These are phyloP conservation scores for Hypoxylon sp. DNA, from an alignment of 2,329 filamentous ascomycete genomes.

Conservation along the genomic window DNA sequence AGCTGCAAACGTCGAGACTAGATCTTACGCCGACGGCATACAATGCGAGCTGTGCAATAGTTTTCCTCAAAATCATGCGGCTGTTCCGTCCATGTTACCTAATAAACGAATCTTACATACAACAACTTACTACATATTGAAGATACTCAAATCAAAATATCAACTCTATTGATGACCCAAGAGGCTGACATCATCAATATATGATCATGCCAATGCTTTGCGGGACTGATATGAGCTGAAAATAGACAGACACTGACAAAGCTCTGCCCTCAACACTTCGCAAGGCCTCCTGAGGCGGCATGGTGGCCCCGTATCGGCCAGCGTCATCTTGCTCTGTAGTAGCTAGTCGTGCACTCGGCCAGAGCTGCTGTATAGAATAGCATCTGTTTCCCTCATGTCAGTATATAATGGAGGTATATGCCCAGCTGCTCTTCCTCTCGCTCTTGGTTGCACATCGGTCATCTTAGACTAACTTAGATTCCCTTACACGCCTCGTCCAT, in stretches of 20 bases:
- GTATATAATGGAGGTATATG: background rate
- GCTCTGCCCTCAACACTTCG: background rate
- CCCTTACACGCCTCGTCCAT: background rate
- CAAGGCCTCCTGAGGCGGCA: background rate
- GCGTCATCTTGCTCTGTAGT: background rate
- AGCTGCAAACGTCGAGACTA: no score
- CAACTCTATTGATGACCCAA: background rate
- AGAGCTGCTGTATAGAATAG: background rate
- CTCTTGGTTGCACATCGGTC: background rate
- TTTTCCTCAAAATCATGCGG: no score
- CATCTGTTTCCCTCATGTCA: background rate
- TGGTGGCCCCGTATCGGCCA: background rate
- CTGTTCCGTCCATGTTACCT: background rate
- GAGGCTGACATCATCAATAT: conserved; percentile 18
- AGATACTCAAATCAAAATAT: background rate
- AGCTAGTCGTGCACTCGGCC: background rate
- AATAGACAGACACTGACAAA: background rate
- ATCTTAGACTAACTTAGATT: background rate
- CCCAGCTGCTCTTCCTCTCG: background rate
- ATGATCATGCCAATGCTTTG: conserved; percentile 4
- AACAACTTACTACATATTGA: background rate
- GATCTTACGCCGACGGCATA: no score
- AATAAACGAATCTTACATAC: background rate
- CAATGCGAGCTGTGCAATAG: no score
- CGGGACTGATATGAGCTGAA: background rate